Base-by-base conservation (phyloP, 2,329 filamentous ascomycete species). In the Magnaporthales sp. region DNA sequence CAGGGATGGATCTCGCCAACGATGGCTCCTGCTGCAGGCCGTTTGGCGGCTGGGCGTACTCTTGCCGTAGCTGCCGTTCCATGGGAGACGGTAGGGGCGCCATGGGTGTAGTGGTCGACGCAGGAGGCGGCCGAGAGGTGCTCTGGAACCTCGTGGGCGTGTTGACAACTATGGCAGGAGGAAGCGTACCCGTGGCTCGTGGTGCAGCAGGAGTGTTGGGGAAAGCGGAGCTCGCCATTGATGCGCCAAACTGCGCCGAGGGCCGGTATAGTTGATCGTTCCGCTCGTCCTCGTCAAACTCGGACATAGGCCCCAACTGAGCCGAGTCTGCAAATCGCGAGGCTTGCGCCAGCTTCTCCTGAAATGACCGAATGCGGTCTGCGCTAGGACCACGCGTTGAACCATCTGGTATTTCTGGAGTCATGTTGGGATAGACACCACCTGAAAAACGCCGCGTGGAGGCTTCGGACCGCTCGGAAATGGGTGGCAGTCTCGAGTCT, bases 301-400 rank as follows among this genome's bases (percentile, higher is more conserved):
- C 71, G 15, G 69, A 68, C 71, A 71, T 71, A 31, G 71, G 71
- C 7, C 71, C 71, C 2, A 72, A 67, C 68, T 70, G 71, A 11
- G 71, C 66, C 11, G 71, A 72, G 19, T 69, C 68, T n/a, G 68
- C 70, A 7, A 72, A 67, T 6, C 67, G 65, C 1, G 71, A 67
- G 2, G 71, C 71, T 29, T 68, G 63, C 62, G 66, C 68, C 32
- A 72, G 68, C 13, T 67, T 69, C 15, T 67, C 70, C 46, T 67
- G 68, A 27, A 71, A 61, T 1, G 64, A 66, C 22, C 60, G 38
- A 9, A 67, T 30, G 13, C 64, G 51, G 13, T 65, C 65, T 15
- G 58, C 65, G 24, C 58, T 54, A 38, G 60, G 65, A 24, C 63
- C 38, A 30, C 51, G 46, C 10, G n/a, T 15, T 27, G 64, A 65